These are phyloP conservation scores for Pelargonium myrrhifolium DNA, from an alignment of 441 rosid species.

Conservation along the genomic window DNA sequence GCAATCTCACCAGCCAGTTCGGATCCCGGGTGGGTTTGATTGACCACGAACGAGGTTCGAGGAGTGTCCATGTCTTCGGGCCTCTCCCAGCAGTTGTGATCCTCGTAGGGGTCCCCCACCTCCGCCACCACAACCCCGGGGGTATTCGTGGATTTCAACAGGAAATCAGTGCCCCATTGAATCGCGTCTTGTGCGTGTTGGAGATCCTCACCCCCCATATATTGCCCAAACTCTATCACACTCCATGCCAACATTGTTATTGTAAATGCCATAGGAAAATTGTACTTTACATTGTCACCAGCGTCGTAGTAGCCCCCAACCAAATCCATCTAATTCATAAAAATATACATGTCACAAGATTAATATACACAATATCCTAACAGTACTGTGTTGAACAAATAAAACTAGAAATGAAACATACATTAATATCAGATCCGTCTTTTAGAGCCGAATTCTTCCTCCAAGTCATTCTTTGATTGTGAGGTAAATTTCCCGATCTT, in stretches of 20 bases:
- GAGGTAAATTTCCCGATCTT: constrained; percentile 12
- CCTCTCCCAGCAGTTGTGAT: constrained; percentile 15
- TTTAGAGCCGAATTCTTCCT: constrained; percentile 11
- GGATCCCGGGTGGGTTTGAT: constrained; percentile 6
- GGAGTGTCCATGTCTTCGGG: constrained; percentile 11
- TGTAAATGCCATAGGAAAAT: constrained; percentile 21
- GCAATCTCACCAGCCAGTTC: constrained; percentile 17
- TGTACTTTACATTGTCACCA: constrained; percentile 9
- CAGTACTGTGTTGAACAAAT: neutral
- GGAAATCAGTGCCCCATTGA: constrained; percentile 19
- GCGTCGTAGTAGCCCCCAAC: constrained; percentile 22
- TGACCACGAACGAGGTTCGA: constrained; percentile 7
- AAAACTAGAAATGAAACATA: neutral
- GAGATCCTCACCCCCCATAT: constrained; percentile 10
- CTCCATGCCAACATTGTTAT: constrained; percentile 21
- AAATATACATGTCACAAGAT: neutral
- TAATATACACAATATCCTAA: too few species aligned
- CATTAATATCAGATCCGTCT: constrained; percentile 10
- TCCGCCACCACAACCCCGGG: constrained; percentile 15
- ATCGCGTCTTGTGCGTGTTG: constrained; percentile 12
- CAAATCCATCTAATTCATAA: constrained; percentile 16
- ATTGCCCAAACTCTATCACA: constrained; percentile 8
- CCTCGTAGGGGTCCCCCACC: constrained; percentile 18
- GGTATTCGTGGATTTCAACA: constrained; percentile 15
- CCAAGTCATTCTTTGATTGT: constrained; percentile 14